Base-by-base conservation (phyloP, 805 yeast genomes). In the Saccharomycopsis babjevae region DNA sequence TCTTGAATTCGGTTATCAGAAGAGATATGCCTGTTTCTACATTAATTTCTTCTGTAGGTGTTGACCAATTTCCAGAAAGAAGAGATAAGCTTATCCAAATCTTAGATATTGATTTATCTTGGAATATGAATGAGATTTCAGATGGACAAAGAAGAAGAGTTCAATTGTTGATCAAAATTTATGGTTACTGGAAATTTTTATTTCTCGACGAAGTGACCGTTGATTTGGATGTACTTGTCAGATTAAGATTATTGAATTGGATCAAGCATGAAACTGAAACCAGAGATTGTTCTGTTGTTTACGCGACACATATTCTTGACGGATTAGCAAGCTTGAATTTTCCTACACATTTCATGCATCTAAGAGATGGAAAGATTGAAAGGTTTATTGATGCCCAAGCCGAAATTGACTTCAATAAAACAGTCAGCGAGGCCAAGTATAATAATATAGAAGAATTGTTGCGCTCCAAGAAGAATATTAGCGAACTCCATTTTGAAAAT, bases 61-160 rank as follows among this genome's bases (percentile, higher is more conserved):
- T 89, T n/a, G 84, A 84, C 38, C 81, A 79, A 40, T 89, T 74
- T 67, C 77, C 84, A 0, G 92, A 86, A 50, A 80, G 98, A 67
- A 80, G 97, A 62, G 93, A 91, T 66, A 75, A 77, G 66, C 79
- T 94, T 63, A 77, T 93, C 42, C 81, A 85, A 39, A 79, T 94
- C 59, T 75, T 94, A 65, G 99, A 93, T 67, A 85, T 94, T 61
- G 96, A 93, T 68, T 78, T 90, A 32, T 77, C 79, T 18, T 94
- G 99, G 99, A 83, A 91, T 66, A 92, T 94, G 97, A 87, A 88
- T 66, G 83, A 82, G 57, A 85, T 93, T 50, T 87, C 96, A 57
- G 99, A 94, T 71, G 99, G 99, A 32, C 97, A 94, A 70, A 81
- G 98, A 62, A 79, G 99, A 66, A 78, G 99, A 62, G 98, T 94